phyloP scores from a whole-genome alignment of 768 basidiomycete genomes.

The Leccinum disarticulatum region DNA sequence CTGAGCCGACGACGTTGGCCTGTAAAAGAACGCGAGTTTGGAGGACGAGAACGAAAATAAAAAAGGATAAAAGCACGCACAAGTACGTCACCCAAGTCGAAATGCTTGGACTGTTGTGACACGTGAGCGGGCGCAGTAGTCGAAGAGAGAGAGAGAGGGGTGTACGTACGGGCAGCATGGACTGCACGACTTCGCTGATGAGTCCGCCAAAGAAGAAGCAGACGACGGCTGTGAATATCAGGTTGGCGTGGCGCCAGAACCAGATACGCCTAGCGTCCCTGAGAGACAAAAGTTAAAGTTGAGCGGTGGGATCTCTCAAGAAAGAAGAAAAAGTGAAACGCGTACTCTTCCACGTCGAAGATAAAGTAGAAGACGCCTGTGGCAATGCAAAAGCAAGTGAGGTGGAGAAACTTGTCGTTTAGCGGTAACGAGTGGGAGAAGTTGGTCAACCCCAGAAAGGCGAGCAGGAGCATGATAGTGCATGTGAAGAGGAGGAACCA shows the following conservation, averaged over 20 bases:
- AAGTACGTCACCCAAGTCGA: constrained; percentile 70
- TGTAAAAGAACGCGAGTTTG: constrained; percentile 29
- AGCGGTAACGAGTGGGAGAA: constrained; percentile 61
- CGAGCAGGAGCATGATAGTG: constrained; percentile 66
- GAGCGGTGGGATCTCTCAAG: not conserved
- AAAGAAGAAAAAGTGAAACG: constrained; percentile 1
- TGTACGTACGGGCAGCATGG: constrained; percentile 62
- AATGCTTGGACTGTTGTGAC: constrained; percentile 63
- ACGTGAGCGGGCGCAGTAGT: constrained; percentile 2
- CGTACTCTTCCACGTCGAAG: constrained; percentile 85
- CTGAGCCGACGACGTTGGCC: constrained; percentile 79
- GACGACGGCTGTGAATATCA: constrained; percentile 65
- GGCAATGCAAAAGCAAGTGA: constrained; percentile 71
- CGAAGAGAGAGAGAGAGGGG: not conserved
- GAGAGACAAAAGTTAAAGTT: not conserved
- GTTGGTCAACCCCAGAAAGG: constrained; percentile 77
- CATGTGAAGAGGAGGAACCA: constrained; percentile 80
- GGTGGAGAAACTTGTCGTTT: constrained; percentile 80
- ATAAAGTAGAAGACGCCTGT: constrained; percentile 87
- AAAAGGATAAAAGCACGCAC: constrained; percentile 39
- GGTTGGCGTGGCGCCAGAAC: constrained; percentile 77
- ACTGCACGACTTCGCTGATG: constrained; percentile 80
- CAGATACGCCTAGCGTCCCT: constrained; percentile 81
- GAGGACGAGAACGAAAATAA: not conserved
- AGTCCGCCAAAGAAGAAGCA: constrained; percentile 83